Conservation (phyloP, 768 basidiomycete species). For the Panellus pusillus region DNA sequence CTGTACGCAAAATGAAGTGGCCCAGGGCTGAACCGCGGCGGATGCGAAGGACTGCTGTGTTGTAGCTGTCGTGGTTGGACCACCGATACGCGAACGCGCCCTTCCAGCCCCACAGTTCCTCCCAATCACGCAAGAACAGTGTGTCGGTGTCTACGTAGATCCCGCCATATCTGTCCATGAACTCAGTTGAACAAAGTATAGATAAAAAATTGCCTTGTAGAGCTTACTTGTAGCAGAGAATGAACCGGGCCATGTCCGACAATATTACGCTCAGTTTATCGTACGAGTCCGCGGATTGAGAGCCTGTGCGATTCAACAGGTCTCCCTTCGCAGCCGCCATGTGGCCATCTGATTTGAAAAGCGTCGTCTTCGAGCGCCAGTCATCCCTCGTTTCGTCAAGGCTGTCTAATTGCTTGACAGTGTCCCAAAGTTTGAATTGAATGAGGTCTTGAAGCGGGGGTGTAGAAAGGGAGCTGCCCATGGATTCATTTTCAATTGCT, state of each 20-base stretch:
- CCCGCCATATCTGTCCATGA: conserved; percentile 72
- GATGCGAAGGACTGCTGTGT: conserved; percentile 93
- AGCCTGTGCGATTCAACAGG: conserved; percentile 75
- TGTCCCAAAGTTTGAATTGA: conserved; percentile 97
- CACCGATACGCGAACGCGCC: conserved; percentile 98
- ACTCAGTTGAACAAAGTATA: background rate
- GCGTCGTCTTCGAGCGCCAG: conserved; percentile 78
- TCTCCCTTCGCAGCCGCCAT: conserved; percentile 39
- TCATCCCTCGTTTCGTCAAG: conserved; percentile 85
- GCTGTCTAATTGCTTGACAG: conserved; percentile 92
- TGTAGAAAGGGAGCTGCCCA: conserved; percentile 97
- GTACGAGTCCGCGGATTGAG: conserved; percentile 79
- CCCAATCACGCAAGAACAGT: conserved; percentile 95
- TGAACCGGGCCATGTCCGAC: conserved; percentile 96
- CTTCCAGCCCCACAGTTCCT: conserved; percentile 95
- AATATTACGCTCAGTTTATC: conserved; percentile 91
- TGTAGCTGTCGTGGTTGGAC: conserved; percentile 55
- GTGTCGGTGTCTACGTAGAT: conserved; percentile 98
- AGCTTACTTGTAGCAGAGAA: conserved; percentile 70
- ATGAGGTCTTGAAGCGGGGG: conserved; percentile 88
- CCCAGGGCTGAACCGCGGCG: conserved; percentile 92
- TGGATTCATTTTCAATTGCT: conserved; percentile 75
- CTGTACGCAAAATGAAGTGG: conserved; percentile 91
- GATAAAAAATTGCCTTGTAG: background rate
- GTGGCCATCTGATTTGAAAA: conserved; percentile 83